Evolutionary conservation across 768 basidiomycete genomes (phyloP), one percentile per base, ranked within the genome.

Genomic region (Psilocybe cubensis): DNA sequence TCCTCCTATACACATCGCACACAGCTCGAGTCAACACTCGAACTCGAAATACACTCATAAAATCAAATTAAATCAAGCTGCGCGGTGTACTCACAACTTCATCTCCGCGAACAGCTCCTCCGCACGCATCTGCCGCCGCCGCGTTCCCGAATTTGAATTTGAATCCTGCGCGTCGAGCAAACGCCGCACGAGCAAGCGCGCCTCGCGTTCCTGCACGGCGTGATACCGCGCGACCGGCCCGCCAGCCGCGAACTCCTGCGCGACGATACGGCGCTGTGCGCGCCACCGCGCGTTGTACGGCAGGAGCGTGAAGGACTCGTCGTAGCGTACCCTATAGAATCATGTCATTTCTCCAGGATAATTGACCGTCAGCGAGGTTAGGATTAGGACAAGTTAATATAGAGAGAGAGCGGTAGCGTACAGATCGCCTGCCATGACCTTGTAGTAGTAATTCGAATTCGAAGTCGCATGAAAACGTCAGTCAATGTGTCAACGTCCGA

Each of bases 401-500:
- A 38, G 35, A 38, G 0, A 11, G 12, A 12, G 35, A 38, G 9
- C 27, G 10, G 3, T 8, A 7, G 38, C 55, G 46, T 45, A 57
- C 59, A 61, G 38, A 12, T 56, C 50, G 23, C 52, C 52, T 20
- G 51, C 41, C 50, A 58, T 94, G 93, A 31, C 92, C 84, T 89
- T 91, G 18, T 82, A 85, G 17, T 14, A 41, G 14, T 54, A 20
- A 14, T 38, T 17, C 8, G 2, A 3, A 42, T 25, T 17, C 17
- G 12, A 50, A 29, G 0, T 25, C 7, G 2, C 1, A 29, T 33
- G 18, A 9, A 14, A 17, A 18, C 29, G 25, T 3, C 18, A 23
- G 8, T n/a, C 1, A 50, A 49, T 14, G 35, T 38, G n/a, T 11
- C 8, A 17, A 6, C n/a, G n/a, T n/a, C n/a, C 35, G 4, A 14